Evolutionary conservation across 768 basidiomycete species (phyloP).

Genomic region (Galerina marginata): DNA sequence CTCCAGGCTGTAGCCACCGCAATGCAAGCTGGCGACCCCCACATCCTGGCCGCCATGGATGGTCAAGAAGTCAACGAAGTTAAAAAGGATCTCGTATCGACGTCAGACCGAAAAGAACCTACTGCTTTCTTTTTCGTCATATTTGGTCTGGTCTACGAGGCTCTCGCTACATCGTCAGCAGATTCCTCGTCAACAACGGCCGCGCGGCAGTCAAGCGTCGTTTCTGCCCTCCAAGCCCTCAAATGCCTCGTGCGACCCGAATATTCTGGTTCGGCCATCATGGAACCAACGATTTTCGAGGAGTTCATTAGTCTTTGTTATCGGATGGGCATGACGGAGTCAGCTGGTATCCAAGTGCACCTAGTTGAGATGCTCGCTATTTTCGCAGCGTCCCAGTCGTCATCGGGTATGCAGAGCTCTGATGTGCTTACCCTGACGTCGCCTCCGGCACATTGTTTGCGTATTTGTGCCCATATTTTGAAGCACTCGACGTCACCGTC

Average conservation of each 20-base stretch:
- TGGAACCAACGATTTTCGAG: slow-evolving; percentile 84
- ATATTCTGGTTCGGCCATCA: slow-evolving; percentile 80
- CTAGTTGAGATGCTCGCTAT: slow-evolving; percentile 71
- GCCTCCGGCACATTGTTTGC: slow-evolving; percentile 70
- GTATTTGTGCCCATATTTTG: slow-evolving; percentile 83
- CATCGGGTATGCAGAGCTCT: slow-evolving; percentile 11
- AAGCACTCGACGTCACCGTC: slow-evolving; percentile 70
- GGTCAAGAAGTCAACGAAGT: slow-evolving; percentile 55
- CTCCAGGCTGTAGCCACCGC: slow-evolving; percentile 84
- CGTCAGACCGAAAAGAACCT: slow-evolving; percentile 59
- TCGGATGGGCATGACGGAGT: slow-evolving; percentile 88
- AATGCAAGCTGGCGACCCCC: slow-evolving; percentile 72
- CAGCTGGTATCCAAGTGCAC: slow-evolving; percentile 70
- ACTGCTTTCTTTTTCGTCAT: slow-evolving; percentile 85
- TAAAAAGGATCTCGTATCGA: slow-evolving; percentile 27
- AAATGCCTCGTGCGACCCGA: slow-evolving; percentile 81
- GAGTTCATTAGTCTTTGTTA: slow-evolving; percentile 90
- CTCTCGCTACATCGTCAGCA: slow-evolving; percentile 69
- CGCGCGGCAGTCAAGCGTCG: slow-evolving; percentile 50
- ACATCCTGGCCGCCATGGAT: slow-evolving; percentile 82
- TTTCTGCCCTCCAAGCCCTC: slow-evolving; percentile 76
- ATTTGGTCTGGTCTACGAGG: slow-evolving; percentile 95
- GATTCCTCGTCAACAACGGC: slow-evolving; percentile 53
- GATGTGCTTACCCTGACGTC: slow-evolving; percentile 50
- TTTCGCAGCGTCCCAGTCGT: slow-evolving; percentile 54